phyloP scores from a whole-genome alignment of 2,329 filamentous ascomycete genomes.

The Arthrobotrys pseudoclavata region DNA sequence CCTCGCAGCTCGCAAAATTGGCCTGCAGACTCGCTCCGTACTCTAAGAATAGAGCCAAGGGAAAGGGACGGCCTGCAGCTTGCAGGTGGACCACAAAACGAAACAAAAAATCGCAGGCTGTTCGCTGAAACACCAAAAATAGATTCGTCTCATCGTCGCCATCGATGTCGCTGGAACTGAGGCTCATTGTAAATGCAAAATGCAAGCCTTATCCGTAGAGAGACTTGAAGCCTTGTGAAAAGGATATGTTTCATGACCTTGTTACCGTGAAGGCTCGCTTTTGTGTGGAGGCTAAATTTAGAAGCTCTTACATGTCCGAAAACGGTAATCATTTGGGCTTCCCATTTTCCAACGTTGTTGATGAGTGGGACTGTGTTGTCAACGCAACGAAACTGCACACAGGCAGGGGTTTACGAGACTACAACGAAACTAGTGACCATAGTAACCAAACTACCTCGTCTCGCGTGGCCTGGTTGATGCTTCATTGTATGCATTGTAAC shows the following conservation, averaged over 20 bases:
- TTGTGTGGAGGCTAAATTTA: constrained; percentile 40
- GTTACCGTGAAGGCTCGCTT: background rate
- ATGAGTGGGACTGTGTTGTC: constrained; percentile 14
- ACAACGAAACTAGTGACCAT: background rate
- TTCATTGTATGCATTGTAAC: background rate
- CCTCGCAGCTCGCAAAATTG: constrained; percentile 16
- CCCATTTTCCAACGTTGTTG: background rate
- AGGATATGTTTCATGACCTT: constrained; percentile 5
- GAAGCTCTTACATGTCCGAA: constrained; percentile 27
- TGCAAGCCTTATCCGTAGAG: constrained; percentile 2
- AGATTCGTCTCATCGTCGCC: background rate
- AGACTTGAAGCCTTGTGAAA: background rate
- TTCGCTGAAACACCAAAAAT: constrained; percentile 42
- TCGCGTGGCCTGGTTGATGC: background rate
- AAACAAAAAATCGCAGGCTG: constrained; percentile 1
- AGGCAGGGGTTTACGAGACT: no score
- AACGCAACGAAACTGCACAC: background rate
- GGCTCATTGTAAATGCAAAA: background rate
- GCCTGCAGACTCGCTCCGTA: background rate
- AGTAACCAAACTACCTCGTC: background rate
- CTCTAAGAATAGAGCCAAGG: constrained; percentile 40
- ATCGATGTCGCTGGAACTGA: background rate
- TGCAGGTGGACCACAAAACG: constrained; percentile 10
- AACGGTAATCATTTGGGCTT: constrained; percentile 36
- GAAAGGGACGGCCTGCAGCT: constrained; percentile 1